Percentiles rank a stretch among this genome's conserved stretches.
Conservation (phyloP, 2,329 filamentous ascomycete species). For the Colletotrichum filicis region DNA sequence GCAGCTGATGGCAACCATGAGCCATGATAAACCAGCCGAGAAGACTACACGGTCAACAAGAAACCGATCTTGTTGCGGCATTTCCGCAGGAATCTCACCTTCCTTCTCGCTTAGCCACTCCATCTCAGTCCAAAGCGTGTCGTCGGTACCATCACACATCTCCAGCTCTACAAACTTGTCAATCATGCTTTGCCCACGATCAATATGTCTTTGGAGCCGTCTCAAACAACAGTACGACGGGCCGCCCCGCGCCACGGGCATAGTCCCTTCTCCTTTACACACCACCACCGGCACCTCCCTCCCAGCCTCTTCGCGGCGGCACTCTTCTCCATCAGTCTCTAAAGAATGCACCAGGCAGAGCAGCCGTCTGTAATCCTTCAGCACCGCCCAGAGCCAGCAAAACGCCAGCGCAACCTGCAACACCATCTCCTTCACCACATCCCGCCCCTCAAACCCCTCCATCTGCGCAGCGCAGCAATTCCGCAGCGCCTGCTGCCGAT, state of each 20-base stretch:
- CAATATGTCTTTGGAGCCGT: conserved; percentile 22
- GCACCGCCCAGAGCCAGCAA: conserved; percentile 23
- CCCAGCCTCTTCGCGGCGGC: background rate
- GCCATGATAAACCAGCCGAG: conserved; percentile 27
- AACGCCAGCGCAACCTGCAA: conserved; percentile 21
- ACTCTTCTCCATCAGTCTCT: background rate
- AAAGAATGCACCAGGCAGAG: conserved; percentile 15
- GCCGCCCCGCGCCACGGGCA: conserved; percentile 4
- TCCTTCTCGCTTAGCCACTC: conserved; percentile 29
- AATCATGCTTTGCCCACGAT: conserved; percentile 19
- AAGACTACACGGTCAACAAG: conserved; percentile 24
- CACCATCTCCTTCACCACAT: conserved; percentile 23
- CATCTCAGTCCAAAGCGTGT: conserved; percentile 7
- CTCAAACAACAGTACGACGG: background rate
- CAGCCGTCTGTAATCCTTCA: conserved; percentile 14
- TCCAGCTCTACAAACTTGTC: conserved; percentile 21
- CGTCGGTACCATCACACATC: conserved; percentile 6
- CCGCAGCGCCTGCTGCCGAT: conserved; percentile 31
- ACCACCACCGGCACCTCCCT: conserved; percentile 9
- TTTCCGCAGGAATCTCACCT: conserved; percentile 21
- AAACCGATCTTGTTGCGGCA: conserved; percentile 1
- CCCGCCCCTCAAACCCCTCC: conserved; percentile 6
- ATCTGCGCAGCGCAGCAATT: conserved; percentile 27
- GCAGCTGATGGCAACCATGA: conserved; percentile 33
- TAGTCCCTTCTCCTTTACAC: conserved; percentile 10